phyloP scores from a whole-genome alignment of 1,284 basidiomycete genomes.

The Kalmanozyma brasiliensis region DNA sequence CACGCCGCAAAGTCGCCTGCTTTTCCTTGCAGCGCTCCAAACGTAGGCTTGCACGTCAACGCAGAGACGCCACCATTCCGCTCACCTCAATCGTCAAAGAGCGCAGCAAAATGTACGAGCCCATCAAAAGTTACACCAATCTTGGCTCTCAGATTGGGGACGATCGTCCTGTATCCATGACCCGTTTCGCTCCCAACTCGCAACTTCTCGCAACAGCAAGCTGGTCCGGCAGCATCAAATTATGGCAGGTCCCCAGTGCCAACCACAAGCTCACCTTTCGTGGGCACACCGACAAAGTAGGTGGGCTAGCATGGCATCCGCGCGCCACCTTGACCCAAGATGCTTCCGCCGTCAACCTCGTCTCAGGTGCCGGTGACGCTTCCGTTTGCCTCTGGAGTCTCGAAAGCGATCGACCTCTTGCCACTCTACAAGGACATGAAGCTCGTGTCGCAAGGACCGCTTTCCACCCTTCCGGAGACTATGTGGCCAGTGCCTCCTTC shows the following conservation, averaged over 20 bases:
- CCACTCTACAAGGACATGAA: conserved; percentile 85
- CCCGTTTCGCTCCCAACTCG: conserved; percentile 93
- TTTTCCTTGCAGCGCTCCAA: conserved; percentile 95
- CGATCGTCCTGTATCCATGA: conserved; percentile 90
- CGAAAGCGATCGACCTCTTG: conserved; percentile 79
- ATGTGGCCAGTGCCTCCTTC: conserved; percentile 92
- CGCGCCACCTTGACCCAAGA: conserved; percentile 84
- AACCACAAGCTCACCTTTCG: conserved; percentile 34
- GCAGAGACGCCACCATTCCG: conserved; percentile 85
- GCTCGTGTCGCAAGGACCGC: conserved; percentile 90
- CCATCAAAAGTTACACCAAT: conserved; percentile 91
- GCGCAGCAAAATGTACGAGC: conserved; percentile 85
- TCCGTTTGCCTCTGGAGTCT: conserved; percentile 86
- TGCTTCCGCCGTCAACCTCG: conserved; percentile 80
- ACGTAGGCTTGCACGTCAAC: conserved; percentile 87
- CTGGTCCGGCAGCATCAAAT: conserved; percentile 92
- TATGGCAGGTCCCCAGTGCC: conserved; percentile 89
- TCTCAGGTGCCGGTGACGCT: conserved; percentile 88
- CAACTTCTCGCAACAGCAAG: conserved; percentile 87
- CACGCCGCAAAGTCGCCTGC: conserved; percentile 84
- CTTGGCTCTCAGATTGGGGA: conserved; percentile 98
- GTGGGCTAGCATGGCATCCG: conserved; percentile 98
- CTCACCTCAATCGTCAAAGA: conserved; percentile 89
- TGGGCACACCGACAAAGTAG: conserved; percentile 90
- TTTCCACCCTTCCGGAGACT: conserved; percentile 93